Percentiles rank a stretch among this genome's conserved stretches.
These are phyloP conservation scores for Mortierella sp. DNA, from an alignment of 371 early-diverging fungal genomes.

Conservation along the genomic window DNA sequence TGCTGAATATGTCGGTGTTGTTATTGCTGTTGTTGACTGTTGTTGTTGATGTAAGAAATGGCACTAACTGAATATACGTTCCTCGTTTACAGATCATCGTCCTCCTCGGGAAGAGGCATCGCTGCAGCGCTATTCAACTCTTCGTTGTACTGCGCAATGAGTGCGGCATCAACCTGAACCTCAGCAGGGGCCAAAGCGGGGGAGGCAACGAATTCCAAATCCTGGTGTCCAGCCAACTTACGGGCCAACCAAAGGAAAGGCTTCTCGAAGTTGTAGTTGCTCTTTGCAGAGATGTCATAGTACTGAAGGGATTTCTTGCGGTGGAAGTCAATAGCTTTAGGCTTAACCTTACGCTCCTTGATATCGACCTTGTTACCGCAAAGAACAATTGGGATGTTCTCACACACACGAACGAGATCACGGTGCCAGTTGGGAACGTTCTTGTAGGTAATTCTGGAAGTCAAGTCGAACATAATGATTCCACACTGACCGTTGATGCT, in stretches of 20 bases:
- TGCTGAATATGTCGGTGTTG: constrained; percentile 4
- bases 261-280: constrained; percentile 99
- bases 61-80: neutral
- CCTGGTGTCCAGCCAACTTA: constrained; percentile 94
- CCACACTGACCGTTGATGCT: constrained; percentile 99
- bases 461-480: constrained; percentile 99
- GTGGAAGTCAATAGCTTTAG: constrained; percentile 99
- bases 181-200: constrained; percentile 98
- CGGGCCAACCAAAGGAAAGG: constrained; percentile 99
- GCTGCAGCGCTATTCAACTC: constrained; percentile 84
- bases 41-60: neutral
- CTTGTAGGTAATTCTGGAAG: constrained; percentile 99
- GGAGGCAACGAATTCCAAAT: constrained; percentile 98
- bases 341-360: constrained; percentile 99
- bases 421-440: constrained; percentile 99
- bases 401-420: constrained; percentile 98
- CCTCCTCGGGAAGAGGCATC: constrained; percentile 93
- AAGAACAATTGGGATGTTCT: constrained; percentile 99
- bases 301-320: constrained; percentile 99
- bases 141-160: constrained; percentile 84
- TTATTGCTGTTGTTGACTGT: neutral
- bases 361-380: constrained; percentile 99
- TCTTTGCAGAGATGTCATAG: constrained; percentile 99
- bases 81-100: constrained; percentile 71
- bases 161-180: constrained; percentile 84